These are phyloP conservation scores for Serendipita sp. DNA, from an alignment of 1,284 basidiomycete genomes.

Conservation along the genomic window DNA sequence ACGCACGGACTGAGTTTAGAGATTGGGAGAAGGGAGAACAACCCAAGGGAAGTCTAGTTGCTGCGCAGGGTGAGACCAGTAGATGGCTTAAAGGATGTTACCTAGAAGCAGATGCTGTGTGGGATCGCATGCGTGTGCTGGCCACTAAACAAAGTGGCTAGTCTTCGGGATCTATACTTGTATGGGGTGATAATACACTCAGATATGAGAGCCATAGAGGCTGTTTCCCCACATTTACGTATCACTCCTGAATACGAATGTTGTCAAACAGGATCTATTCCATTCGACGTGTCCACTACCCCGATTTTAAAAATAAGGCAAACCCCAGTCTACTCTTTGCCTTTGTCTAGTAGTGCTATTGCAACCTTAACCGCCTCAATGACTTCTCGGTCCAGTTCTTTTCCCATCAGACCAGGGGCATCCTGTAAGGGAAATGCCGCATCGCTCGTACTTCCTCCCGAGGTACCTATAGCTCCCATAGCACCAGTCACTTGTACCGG, in stretches of 20 bases:
- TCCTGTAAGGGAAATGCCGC: neutral
- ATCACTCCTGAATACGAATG: too few relatives aligned
- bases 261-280: too few relatives aligned
- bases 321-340: neutral
- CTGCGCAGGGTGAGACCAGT: constrained; percentile 35
- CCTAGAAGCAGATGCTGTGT: constrained; percentile 62
- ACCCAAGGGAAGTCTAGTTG: constrained; percentile 17
- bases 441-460: neutral
- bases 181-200: too few relatives aligned
- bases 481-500: neutral
- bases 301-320: too few relatives aligned
- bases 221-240: too few relatives aligned
- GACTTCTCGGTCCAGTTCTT: constrained; percentile 1
- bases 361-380: neutral
- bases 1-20: constrained; percentile 71
- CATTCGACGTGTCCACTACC: too few relatives aligned
- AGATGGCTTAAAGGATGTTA: constrained; percentile 83
- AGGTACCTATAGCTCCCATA: neutral
- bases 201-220: too few relatives aligned
- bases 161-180: too few relatives aligned
- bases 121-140: constrained; percentile 42
- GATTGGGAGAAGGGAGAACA: constrained; percentile 21
- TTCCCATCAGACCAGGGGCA: neutral
- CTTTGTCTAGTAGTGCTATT: constrained; percentile 3
- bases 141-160: neutral